phyloP scores from a whole-genome alignment of 176 grass and related monocot species.

The Oryza meyeriana region DNA sequence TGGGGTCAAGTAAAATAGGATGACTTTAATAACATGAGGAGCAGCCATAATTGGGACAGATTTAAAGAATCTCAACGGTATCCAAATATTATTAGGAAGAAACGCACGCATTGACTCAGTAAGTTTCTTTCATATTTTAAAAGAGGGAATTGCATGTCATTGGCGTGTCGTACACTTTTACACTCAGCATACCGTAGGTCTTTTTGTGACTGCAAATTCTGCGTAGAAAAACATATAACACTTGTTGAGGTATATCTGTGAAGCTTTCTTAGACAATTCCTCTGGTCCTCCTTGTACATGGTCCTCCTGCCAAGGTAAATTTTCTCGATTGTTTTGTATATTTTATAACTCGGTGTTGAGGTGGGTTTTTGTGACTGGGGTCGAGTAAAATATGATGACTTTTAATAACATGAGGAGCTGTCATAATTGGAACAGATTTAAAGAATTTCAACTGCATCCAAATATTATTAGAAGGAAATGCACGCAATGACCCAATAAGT shows the following conservation, averaged over 20 bases:
- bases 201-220: not conserved
- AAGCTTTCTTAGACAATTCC: not conserved
- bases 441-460: too few species aligned
- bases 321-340: not conserved
- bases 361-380: not conserved
- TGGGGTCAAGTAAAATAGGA: not conserved
- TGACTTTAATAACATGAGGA: not conserved
- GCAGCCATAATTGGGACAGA: too few species aligned
- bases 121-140: not conserved
- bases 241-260: not conserved
- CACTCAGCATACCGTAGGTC: not conserved
- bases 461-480: too few species aligned
- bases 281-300: not conserved
- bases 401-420: not conserved
- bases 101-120: too few species aligned
- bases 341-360: not conserved
- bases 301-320: too few species aligned
- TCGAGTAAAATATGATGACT: not conserved
- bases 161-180: not conserved
- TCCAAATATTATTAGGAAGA: too few species aligned
- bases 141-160: not conserved
- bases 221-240: not conserved
- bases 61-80: too few species aligned
- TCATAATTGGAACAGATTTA: too few species aligned
- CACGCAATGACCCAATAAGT: too few species aligned